Evolutionary conservation across 495 filamentous ascomycete genomes (phyloP).

Genomic region (Collariella sp.): DNA sequence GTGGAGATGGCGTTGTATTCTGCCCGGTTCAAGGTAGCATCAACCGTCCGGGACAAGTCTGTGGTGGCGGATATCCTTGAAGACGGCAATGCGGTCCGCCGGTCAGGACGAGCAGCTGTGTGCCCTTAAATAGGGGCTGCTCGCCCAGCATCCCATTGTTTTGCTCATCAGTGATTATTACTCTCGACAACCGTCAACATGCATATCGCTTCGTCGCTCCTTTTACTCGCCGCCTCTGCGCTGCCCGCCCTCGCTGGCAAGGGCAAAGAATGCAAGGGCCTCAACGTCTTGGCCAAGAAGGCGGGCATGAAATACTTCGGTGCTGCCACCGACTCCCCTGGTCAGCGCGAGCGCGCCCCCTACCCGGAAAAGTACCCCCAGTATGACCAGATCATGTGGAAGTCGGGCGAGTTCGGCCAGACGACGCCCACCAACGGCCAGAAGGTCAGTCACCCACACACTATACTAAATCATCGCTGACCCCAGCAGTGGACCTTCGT

Average conservation of each 20-base stretch:
- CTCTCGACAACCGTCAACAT: slow-evolving; percentile 10
- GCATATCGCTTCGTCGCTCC: slow-evolving; percentile 14
- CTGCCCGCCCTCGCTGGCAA: slow-evolving; percentile 8
- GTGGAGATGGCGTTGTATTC: not conserved
- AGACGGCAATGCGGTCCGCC: not conserved
- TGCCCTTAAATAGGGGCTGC: not conserved
- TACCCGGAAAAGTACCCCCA: slow-evolving; percentile 19
- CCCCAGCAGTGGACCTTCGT: slow-evolving; percentile 38
- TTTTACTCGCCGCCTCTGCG: slow-evolving; percentile 10
- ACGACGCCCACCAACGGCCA: slow-evolving; percentile 46
- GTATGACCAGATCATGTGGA: slow-evolving; percentile 34
- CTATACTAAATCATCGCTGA: not conserved
- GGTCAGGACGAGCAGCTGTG: not conserved
- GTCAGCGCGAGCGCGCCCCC: slow-evolving; percentile 31
- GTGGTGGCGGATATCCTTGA: not conserved
- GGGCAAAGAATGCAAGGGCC: slow-evolving; percentile 11
- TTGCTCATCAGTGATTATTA: not conserved
- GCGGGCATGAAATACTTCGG: slow-evolving; percentile 43
- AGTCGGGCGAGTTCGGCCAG: slow-evolving; percentile 44
- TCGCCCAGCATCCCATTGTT: not conserved
- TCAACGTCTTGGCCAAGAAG: slow-evolving; percentile 31
- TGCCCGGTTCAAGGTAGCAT: slow-evolving; percentile 3
- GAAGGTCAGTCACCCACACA: slow-evolving; percentile 26
- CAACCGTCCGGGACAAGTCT: not conserved
- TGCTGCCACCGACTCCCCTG: slow-evolving; percentile 40